Base-by-base conservation (phyloP, 2,329 filamentous ascomycete genomes). In the Metarhizium humberi region DNA sequence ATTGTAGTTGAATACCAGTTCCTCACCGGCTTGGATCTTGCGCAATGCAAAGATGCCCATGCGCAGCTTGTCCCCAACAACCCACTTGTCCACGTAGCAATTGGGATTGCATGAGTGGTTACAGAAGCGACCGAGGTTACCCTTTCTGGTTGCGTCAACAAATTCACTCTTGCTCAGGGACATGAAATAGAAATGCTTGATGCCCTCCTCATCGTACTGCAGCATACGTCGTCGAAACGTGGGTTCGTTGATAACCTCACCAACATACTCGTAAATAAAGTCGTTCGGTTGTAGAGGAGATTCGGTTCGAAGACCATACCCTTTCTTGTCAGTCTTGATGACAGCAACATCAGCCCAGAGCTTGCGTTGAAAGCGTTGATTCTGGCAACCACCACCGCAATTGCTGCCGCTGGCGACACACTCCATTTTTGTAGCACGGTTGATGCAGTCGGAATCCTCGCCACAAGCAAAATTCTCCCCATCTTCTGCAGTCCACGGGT, bases 171-270 rank as follows among this genome's bases (percentile, higher is more conserved):
- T 95, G 67, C 85, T 95, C 59, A 99, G 84, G 32, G 94, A 97
- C 94, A 99, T 99, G 76, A 99, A 99, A 73, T 99, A 99, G 71
- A 99, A 99, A 73, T 99, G 94, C 71, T 95, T 96, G 78, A 99
- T 96, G 58, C 92, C 92, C 70, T 97, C 90, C 50, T 94, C 82
- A 67, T 96, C 91, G 71, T 99, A 99, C 66, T 95, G 88, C 43
- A 90, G 76, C 85, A 95, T 96, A 58, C 94, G 90, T 56, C 85
- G 84, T 55, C 91, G 88, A 67, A 97, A 97, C 11, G 87, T 87
- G 34, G 83, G 80, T 72, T 99, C 92, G 64, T 95, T 92, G 69
- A 99, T 96, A 63, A 97, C 94, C 73, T 99, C 94, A 63, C 94
- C 94, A 63, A 99, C 92, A 71, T 99, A 99, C 73, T 99, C 94